Evolutionary conservation across 2,329 filamentous ascomycete genomes (phyloP), one percentile per base, ranked within the genome.

Genomic region (Trichoderma sp.): DNA sequence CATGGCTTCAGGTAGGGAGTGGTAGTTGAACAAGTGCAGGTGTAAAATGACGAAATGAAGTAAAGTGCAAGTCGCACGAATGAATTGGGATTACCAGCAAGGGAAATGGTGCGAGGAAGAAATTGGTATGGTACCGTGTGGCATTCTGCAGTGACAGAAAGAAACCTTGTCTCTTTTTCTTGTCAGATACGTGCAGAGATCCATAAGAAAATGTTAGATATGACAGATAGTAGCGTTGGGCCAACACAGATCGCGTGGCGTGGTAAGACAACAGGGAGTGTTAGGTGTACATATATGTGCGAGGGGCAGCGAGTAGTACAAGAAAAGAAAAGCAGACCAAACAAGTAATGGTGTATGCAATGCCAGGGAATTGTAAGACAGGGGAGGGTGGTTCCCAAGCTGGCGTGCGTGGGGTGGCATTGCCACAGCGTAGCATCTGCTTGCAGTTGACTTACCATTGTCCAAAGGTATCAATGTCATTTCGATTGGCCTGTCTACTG

Each of bases 1-100:
- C 77, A 78, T 77, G 71, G 6, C 12, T 5, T 3, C 4, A 28
- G 18, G 1, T 5, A 5, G 21, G 28, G n/a, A 28, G n/a, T 34
- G 36, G 47, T 67, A 21, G n/a, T 32, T 36, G 30, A 30, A 32
- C 5, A 6, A 71, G 24, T 28, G 21, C 30, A 26, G n/a, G 15
- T 24, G 56, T 8, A 32, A 32, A 14, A 34, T 32, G 32, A 30
- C n/a, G 24, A 3, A 8, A 51, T n/a, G 21, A 32, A 68, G 28
- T 30, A 63, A 34, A 28, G 43, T 21, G 53, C 6, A 58, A 34
- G 15, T 51, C 15, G 47, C 24, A 58, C 34, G 34, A 47, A 9
- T 28, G 34, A 47, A 56, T 11, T 11, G 21, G 51, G 58, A 47
- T 28, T 39, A 63, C 15, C 18, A n/a, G 28, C 26, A 51, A 43